These are phyloP conservation scores for Diaporthe ilicicola DNA, from an alignment of 2,329 filamentous ascomycete species.

Conservation along the genomic window DNA sequence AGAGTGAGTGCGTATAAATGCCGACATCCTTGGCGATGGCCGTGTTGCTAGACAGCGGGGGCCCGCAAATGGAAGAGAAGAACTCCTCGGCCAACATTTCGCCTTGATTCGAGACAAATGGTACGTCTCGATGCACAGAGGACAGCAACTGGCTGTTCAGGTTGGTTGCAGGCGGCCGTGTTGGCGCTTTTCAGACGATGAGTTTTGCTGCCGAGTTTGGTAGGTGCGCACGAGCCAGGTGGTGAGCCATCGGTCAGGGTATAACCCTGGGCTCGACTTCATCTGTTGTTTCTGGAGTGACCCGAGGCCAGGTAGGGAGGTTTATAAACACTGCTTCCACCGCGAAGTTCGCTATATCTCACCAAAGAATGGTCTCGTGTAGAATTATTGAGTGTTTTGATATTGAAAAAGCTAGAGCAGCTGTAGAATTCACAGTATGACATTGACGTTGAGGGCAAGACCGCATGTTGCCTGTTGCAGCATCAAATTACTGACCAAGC, in stretches of 20 bases:
- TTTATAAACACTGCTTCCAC: background rate
- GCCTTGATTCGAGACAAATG: background rate
- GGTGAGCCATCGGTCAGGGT: background rate
- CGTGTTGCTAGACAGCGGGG: conserved; percentile 67
- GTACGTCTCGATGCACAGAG: background rate
- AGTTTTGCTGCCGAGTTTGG: conserved; percentile 6
- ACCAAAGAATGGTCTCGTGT: too few relatives aligned
- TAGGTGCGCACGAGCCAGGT: conserved; percentile 7
- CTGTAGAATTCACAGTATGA: too few relatives aligned
- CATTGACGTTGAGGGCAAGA: background rate
- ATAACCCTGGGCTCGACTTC: background rate
- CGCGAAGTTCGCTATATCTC: background rate
- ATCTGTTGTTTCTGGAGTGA: background rate
- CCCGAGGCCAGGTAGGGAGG: background rate
- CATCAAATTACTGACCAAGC: background rate
- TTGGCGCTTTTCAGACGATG: background rate
- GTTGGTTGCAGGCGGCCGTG: background rate
- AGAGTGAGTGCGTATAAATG: conserved; percentile 85
- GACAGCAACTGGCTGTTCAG: background rate
- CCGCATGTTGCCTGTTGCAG: background rate
- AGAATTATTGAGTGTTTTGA: background rate
- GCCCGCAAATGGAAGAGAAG: conserved; percentile 65
- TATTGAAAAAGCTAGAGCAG: background rate
- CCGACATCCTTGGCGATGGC: conserved; percentile 80
- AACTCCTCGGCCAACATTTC: conserved; percentile 68